phyloP scores from a whole-genome alignment of 768 basidiomycete species.

The Naematelia encephala region DNA sequence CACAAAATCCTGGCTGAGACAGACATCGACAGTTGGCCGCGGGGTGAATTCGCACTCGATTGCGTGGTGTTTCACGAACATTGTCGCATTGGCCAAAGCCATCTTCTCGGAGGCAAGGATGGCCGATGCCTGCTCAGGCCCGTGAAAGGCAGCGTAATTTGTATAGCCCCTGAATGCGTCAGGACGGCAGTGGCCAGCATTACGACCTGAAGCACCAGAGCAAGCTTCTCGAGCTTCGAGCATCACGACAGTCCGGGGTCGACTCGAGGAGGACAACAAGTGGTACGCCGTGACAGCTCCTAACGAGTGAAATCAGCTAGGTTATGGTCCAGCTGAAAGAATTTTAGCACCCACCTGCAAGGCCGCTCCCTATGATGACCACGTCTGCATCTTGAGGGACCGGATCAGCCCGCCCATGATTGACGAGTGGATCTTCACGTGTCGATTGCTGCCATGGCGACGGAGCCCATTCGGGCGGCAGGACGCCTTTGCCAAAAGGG shows the following conservation, averaged over 20 bases:
- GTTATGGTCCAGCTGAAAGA: too few relatives aligned
- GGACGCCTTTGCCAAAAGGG: neutral
- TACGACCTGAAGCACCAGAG: conserved; percentile 62
- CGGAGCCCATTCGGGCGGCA: conserved; percentile 8
- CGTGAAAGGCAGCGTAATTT: conserved; percentile 53
- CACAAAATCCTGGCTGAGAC: conserved; percentile 36
- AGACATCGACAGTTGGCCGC: conserved; percentile 35
- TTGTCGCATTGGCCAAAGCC: conserved; percentile 70
- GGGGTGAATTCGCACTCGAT: conserved; percentile 45
- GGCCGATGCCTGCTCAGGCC: conserved; percentile 30
- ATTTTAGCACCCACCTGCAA: conserved; percentile 24
- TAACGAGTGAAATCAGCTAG: neutral
- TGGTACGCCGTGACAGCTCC: conserved; percentile 27
- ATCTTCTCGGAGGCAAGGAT: conserved; percentile 34
- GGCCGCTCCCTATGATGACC: conserved; percentile 34
- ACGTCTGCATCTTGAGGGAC: conserved; percentile 30
- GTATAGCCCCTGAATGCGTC: conserved; percentile 19
- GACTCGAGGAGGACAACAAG: conserved; percentile 16
- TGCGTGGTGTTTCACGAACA: conserved; percentile 32
- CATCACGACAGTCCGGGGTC: conserved; percentile 56
- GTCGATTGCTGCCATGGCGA: conserved; percentile 31
- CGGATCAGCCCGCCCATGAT: conserved; percentile 22
- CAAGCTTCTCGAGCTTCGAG: conserved; percentile 70
- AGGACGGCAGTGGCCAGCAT: conserved; percentile 44
- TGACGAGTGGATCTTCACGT: conserved; percentile 27